phyloP scores from a whole-genome alignment of 257 asterid species.

The Dorcoceras hygrometricum region DNA sequence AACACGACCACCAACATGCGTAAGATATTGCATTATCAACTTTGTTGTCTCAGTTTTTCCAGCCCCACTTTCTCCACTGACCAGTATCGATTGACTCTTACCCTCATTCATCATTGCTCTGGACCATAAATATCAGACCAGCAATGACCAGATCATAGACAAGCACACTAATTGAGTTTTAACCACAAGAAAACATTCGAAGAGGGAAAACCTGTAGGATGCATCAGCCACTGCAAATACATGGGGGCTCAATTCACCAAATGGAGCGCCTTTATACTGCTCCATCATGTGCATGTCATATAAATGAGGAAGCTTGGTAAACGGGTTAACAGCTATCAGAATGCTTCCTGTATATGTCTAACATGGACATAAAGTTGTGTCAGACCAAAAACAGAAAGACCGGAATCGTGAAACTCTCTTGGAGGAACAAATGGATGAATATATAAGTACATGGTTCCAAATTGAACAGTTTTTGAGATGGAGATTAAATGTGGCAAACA shows the following conservation, averaged over 20 bases:
- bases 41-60: conserved; percentile 98
- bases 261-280: conserved; percentile 96
- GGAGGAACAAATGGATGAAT: neutral
- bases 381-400: conserved; percentile 24
- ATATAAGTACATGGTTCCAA: too few relatives aligned
- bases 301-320: conserved; percentile 95
- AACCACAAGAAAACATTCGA: conserved; percentile 26
- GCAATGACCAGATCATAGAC: conserved; percentile 25
- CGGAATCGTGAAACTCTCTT: conserved; percentile 1
- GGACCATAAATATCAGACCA: conserved; percentile 30
- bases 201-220: conserved; percentile 74
- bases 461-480: neutral
- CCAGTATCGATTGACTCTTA: conserved; percentile 91
- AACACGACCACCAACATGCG: conserved; percentile 97
- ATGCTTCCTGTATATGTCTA: conserved; percentile 98
- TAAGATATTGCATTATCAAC: conserved; percentile 95
- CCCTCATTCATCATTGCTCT: conserved; percentile 94
- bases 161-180: conserved; percentile 20
- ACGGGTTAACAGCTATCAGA: conserved; percentile 93
- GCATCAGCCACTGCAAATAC: conserved; percentile 99
- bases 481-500: neutral
- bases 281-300: conserved; percentile 95
- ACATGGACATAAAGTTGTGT: conserved; percentile 27
- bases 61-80: conserved; percentile 99
- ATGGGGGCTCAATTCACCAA: conserved; percentile 98